Evolutionary conservation across 306 rosid species (phyloP).

Genomic region (Cucurbita moschata): DNA sequence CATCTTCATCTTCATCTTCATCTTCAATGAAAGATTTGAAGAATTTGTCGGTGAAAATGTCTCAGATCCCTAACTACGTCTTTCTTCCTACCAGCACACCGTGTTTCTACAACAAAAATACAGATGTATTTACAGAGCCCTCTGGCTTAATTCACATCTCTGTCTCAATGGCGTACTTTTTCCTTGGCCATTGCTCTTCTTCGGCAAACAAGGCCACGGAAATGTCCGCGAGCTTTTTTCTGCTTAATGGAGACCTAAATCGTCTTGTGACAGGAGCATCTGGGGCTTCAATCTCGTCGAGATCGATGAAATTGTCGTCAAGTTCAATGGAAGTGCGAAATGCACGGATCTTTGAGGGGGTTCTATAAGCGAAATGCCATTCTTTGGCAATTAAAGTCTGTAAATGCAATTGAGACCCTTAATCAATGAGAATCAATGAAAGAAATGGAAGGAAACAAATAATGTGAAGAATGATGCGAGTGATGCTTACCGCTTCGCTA

Average conservation of each 20-base stretch:
- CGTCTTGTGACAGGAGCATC: constrained; percentile 29
- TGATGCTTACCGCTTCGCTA: constrained; percentile 41
- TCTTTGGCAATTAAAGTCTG: constrained; percentile 43
- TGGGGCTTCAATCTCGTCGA: constrained; percentile 41
- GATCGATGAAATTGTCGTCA: constrained; percentile 11
- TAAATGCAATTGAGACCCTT: constrained; percentile 6
- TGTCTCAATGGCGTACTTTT: not conserved
- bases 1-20: constrained; percentile 5
- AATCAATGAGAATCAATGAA: constrained; percentile 2
- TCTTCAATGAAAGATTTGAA: constrained; percentile 63
- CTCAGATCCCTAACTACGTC: not conserved
- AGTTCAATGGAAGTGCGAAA: constrained; percentile 17
- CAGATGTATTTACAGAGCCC: constrained; percentile 4
- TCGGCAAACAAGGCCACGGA: constrained; percentile 30
- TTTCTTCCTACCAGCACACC: not conserved
- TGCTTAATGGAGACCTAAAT: constrained; percentile 9
- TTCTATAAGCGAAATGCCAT: constrained; percentile 44
- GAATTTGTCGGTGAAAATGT: constrained; percentile 25
- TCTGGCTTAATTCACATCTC: not conserved
- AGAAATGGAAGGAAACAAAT: not conserved
- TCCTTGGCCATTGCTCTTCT: constrained; percentile 15
- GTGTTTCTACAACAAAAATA: constrained; percentile 6
- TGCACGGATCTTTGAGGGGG: constrained; percentile 43
- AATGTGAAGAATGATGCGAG: not conserved
- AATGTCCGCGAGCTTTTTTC: constrained; percentile 27